A percentile compares a stretch with the other conserved stretches of the same genome.
Evolutionary conservation across 257 asterid species (phyloP).

Genomic region (Solanum acaule): DNA sequence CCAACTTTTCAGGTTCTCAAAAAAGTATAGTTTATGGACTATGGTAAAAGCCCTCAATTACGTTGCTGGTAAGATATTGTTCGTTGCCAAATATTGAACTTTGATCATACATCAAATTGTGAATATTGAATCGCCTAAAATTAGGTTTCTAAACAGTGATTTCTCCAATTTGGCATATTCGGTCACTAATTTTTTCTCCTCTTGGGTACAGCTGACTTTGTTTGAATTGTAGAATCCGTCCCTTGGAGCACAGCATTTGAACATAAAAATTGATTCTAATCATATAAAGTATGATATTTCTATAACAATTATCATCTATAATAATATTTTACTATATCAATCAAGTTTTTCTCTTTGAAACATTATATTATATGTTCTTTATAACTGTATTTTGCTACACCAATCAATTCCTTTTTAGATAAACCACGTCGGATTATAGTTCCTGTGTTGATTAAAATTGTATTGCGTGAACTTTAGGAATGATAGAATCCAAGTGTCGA

Average conservation of each 20-base stretch:
- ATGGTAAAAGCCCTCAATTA: not conserved
- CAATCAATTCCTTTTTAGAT: not conserved
- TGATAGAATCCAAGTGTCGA: not conserved
- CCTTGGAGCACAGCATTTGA: not conserved
- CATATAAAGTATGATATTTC: not conserved
- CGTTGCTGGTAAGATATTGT: not conserved
- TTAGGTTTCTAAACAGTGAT: not conserved
- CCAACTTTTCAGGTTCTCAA: not conserved
- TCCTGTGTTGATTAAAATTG: not conserved
- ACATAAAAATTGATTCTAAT: not conserved
- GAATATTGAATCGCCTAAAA: not conserved
- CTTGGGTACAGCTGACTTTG: not conserved
- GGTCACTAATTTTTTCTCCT: not conserved
- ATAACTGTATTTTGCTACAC: not conserved
- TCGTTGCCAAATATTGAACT: not conserved
- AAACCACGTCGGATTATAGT: not conserved
- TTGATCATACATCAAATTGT: not conserved
- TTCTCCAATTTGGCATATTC: not conserved
- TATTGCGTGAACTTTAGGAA: not conserved
- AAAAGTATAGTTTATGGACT: not conserved
- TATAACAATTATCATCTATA: not conserved
- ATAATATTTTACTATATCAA: not conserved
- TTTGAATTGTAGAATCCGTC: not conserved
- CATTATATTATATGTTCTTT: too few species aligned
- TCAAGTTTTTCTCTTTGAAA: not conserved